phyloP scores from a whole-genome alignment of 2,329 filamentous ascomycete species.

The Colletotrichum chlorophyti region DNA sequence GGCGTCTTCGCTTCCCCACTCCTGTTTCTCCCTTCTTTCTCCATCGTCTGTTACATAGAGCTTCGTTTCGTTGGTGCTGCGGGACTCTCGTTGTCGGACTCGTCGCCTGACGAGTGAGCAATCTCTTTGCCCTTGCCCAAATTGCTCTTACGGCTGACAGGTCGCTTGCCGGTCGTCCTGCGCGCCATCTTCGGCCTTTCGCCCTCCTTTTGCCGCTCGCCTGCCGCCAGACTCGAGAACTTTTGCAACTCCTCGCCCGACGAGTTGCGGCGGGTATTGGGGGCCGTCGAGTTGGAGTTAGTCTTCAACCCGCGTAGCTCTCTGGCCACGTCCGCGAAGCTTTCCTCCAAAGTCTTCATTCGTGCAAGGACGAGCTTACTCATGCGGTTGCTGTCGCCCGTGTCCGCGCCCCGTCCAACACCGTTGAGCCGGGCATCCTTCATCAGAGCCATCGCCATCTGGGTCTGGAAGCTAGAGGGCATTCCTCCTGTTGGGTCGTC shows the following conservation, averaged over 20 bases:
- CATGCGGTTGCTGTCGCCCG: slow-evolving; percentile 69
- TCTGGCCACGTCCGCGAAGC: slow-evolving; percentile 84
- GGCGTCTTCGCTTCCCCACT: slow-evolving; percentile 17
- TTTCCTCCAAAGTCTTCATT: slow-evolving; percentile 93
- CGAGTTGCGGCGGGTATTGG: slow-evolving; percentile 59
- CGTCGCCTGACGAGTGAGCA: slow-evolving; percentile 39
- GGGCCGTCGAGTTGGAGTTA: slow-evolving; percentile 49
- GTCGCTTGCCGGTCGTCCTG: slow-evolving; percentile 37
- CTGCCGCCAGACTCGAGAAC: slow-evolving; percentile 36
- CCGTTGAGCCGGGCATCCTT: slow-evolving; percentile 59
- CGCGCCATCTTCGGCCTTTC: slow-evolving; percentile 36
- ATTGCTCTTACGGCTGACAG: slow-evolving; percentile 49
- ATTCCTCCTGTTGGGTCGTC: slow-evolving; percentile 68
- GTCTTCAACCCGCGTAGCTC: slow-evolving; percentile 74
- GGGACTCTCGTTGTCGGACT: slow-evolving; percentile 36
- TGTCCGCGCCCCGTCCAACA: slow-evolving; percentile 42
- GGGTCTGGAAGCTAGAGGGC: slow-evolving; percentile 80
- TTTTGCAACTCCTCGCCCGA: slow-evolving; percentile 48
- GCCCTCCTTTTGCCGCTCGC: slow-evolving; percentile 36
- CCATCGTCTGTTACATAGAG: slow-evolving; percentile 53
- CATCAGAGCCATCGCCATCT: slow-evolving; percentile 77
- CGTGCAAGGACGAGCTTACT: slow-evolving; percentile 82
- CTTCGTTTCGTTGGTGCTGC: slow-evolving; percentile 43
- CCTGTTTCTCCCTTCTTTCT: too few relatives aligned
- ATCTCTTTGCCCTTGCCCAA: slow-evolving; percentile 58